A percentile compares a stretch with the other conserved stretches of the same genome.
Conservation (phyloP, 129 eudicot genomes). For the Chrysanthemum lavandulifolium region DNA sequence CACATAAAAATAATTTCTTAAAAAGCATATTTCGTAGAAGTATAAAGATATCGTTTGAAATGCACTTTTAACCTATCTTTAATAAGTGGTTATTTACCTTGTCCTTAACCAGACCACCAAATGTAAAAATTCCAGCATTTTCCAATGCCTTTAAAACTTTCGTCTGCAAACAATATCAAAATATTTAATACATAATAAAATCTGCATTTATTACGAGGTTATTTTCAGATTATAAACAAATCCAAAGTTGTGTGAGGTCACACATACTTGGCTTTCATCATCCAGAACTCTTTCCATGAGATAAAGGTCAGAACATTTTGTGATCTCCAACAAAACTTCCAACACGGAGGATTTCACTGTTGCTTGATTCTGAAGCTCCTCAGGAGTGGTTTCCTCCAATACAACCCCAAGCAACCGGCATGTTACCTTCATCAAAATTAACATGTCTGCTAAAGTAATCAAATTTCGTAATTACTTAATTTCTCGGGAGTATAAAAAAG, state of each 20-base stretch:
- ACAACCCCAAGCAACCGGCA: constrained; percentile 73
- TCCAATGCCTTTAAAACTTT: constrained; percentile 67
- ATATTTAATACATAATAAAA: neutral
- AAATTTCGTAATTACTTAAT: neutral
- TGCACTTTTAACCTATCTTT: too few species aligned
- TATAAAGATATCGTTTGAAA: too few species aligned
- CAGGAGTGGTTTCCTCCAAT: constrained; percentile 72
- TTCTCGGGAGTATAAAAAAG: neutral
- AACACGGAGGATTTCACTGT: constrained; percentile 76
- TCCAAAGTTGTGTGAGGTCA: too few species aligned
- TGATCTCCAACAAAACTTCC: constrained; percentile 72
- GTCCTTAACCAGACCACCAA: constrained; percentile 74
- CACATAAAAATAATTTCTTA: neutral
- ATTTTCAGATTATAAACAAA: too few species aligned
- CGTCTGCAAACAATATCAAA: constrained; percentile 43
- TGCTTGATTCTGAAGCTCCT: constrained; percentile 81
- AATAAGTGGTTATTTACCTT: constrained; percentile 44
- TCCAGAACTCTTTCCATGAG: constrained; percentile 83
- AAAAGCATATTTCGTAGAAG: neutral
- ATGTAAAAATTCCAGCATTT: constrained; percentile 69
- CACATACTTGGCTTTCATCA: constrained; percentile 69
- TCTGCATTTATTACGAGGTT: too few species aligned
- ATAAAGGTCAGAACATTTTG: constrained; percentile 78
- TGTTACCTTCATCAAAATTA: constrained; percentile 51
- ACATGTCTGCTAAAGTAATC: neutral